Base-by-base conservation (phyloP, 805 yeast species). In the Yarrowia osloensis region DNA sequence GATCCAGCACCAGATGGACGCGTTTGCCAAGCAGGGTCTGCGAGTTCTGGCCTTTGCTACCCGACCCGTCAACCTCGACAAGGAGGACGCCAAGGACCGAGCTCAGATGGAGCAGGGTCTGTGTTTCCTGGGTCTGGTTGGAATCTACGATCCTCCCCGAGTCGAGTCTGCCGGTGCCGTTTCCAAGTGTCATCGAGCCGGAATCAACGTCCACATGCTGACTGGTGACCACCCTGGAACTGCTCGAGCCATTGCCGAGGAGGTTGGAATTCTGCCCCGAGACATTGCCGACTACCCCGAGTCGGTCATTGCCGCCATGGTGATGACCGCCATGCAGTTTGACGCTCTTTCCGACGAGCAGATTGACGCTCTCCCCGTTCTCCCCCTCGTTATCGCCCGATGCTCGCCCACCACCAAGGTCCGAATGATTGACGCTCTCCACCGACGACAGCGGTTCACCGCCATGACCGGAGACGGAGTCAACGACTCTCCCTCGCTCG, bases 401-500 rank as follows among this genome's bases (percentile, higher is more conserved):
- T 89, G 94, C 77, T 89, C 94, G 4, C 95, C 94, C 2, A 88
- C 86, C 74, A 89, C 93, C 28, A 89, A 89, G 75, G 94, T 89
- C 22, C 81, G 91, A 71, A 86, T 89, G 88, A 88, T 89, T 72
- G 92, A 89, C 61, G 93, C 94, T 0, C 83, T 80, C 72, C 92
- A 83, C 79, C 86, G 83, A 73, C 84, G 85, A 76, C 77, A 81
- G 69, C 80, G 86, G 74, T 82, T 86, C 77, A 82, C 88, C 77
- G 94, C 94, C 21, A 89, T 89, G 94, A 88, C 91, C 31, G 91
- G 91, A 70, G 94, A 89, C 75, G 94, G 94, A 70, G 93, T 89
- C 54, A 89, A 89, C 75, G 94, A 89, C 74, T 88, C 92, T 2
- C 94, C 94, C 26, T 84, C 89, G 39, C 80, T 89, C 77, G 88